Conservation (phyloP, 2,329 filamentous ascomycete genomes). For the Chrysosporium keratinophilum region DNA sequence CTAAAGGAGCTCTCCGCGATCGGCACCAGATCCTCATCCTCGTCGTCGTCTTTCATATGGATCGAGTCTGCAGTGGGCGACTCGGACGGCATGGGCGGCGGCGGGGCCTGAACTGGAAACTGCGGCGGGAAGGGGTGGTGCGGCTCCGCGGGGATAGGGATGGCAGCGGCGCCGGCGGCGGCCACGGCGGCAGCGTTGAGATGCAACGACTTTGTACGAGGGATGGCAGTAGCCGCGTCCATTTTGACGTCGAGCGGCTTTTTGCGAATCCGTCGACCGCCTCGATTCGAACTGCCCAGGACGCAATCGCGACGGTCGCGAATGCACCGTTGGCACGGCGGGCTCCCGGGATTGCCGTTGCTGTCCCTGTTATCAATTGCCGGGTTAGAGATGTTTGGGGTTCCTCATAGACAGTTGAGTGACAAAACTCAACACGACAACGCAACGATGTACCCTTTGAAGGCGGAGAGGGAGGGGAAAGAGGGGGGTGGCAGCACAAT, state of each 20-base stretch:
- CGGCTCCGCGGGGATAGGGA: conserved; percentile 23
- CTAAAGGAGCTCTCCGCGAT: conserved; percentile 30
- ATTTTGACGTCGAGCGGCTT: conserved; percentile 24
- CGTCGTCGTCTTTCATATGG: conserved; percentile 17
- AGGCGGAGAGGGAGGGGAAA: conserved; percentile 2
- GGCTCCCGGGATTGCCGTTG: conserved; percentile 41
- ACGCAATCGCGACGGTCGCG: conserved; percentile 50
- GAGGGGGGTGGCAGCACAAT: not conserved
- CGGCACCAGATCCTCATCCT: conserved; percentile 28
- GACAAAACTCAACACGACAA: conserved; percentile 2
- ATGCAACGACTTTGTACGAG: conserved; percentile 23
- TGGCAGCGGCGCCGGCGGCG: conserved; percentile 17
- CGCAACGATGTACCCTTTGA: not conserved
- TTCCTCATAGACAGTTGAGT: not conserved
- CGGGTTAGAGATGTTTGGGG: conserved; percentile 4
- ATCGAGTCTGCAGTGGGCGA: conserved; percentile 22
- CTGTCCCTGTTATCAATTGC: conserved; percentile 25
- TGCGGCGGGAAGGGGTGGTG: conserved; percentile 21
- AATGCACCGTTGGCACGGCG: conserved; percentile 49
- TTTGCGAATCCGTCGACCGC: conserved; percentile 48
- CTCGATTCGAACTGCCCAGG: conserved; percentile 49
- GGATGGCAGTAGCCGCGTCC: conserved; percentile 1
- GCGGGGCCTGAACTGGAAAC: conserved; percentile 28
- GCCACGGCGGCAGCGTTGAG: conserved; percentile 18
- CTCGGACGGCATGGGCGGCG: conserved; percentile 20